Evolutionary conservation across 495 filamentous ascomycete species (phyloP).

Genomic region (Xylaria nigripes): DNA sequence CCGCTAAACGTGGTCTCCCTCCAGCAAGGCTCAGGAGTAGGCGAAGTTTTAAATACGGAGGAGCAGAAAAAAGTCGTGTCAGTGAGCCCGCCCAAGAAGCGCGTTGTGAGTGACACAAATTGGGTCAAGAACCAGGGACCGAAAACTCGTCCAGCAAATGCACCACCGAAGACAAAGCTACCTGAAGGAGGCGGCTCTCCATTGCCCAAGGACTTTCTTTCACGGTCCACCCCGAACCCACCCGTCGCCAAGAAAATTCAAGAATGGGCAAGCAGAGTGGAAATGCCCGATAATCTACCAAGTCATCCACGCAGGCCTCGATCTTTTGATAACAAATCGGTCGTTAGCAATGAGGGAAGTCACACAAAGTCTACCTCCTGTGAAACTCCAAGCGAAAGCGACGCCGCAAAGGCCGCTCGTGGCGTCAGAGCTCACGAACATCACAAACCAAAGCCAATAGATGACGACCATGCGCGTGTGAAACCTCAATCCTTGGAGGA

Average conservation of each 20-base stretch:
- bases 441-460: slow-evolving; percentile 13
- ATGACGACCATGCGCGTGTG: slow-evolving; percentile 33
- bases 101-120: slow-evolving; percentile 72
- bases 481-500: slow-evolving; percentile 19
- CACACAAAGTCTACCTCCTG: slow-evolving; percentile 15
- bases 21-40: slow-evolving; percentile 6
- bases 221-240: slow-evolving; percentile 40
- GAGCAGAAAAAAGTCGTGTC: slow-evolving; percentile 20
- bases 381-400: slow-evolving; percentile 18
- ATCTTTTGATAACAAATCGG: slow-evolving; percentile 6
- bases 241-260: slow-evolving; percentile 42
- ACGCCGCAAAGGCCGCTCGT: slow-evolving; percentile 11
- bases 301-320: slow-evolving; percentile 4
- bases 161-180: slow-evolving; percentile 24
- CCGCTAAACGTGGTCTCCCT: slow-evolving; percentile 15
- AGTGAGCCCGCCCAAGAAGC: slow-evolving; percentile 53
- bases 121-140: slow-evolving; percentile 54
- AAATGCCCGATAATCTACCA: slow-evolving; percentile 25
- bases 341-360: slow-evolving; percentile 20
- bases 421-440: slow-evolving; percentile 10
- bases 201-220: slow-evolving; percentile 46
- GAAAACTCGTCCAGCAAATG: slow-evolving; percentile 34
- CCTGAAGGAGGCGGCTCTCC: slow-evolving; percentile 32
- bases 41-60: slow-evolving; percentile 13
- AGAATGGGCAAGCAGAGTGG: slow-evolving; percentile 44